Evolutionary conservation across 768 basidiomycete species (phyloP).

Genomic region (Panus rudis): DNA sequence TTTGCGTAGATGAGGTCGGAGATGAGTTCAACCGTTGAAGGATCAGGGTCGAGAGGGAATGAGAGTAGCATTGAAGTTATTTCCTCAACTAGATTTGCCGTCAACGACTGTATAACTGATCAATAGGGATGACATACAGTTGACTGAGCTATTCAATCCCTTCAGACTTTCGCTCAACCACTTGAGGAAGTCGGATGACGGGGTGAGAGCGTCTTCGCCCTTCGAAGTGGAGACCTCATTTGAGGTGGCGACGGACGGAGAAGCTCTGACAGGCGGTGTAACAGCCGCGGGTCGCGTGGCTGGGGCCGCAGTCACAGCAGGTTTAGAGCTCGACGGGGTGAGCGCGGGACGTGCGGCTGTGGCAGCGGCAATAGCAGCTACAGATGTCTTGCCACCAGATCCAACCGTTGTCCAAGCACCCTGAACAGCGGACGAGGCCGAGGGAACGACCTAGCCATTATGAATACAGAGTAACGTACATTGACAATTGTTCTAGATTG

Average conservation of each 20-base stretch:
- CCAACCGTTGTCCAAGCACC: constrained; percentile 88
- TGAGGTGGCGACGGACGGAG: constrained; percentile 18
- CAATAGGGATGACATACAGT: constrained; percentile 18
- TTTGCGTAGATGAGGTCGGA: constrained; percentile 92
- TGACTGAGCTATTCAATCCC: constrained; percentile 64
- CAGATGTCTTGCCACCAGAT: constrained; percentile 53
- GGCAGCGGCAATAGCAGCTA: constrained; percentile 27
- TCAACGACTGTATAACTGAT: neutral
- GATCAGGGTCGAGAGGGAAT: constrained; percentile 86
- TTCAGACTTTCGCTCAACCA: constrained; percentile 87
- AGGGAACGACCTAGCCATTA: too few relatives aligned
- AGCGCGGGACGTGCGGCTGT: constrained; percentile 24
- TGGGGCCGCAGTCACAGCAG: constrained; percentile 29
- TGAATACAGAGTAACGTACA: too few relatives aligned
- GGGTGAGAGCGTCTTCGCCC: constrained; percentile 59
- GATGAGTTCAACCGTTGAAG: constrained; percentile 83
- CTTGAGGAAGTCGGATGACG: constrained; percentile 86
- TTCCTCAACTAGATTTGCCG: constrained; percentile 76
- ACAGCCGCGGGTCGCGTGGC: constrained; percentile 27
- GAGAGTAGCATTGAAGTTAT: constrained; percentile 92
- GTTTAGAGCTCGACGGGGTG: constrained; percentile 9
- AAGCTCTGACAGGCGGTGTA: constrained; percentile 12
- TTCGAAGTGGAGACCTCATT: constrained; percentile 27
- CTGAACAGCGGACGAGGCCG: too few relatives aligned
- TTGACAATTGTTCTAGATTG: too few relatives aligned